Percentiles rank a stretch among this genome's conserved stretches.
Evolutionary conservation across 2,329 filamentous ascomycete genomes (phyloP).

Genomic region (Aspergillus fischeri): DNA sequence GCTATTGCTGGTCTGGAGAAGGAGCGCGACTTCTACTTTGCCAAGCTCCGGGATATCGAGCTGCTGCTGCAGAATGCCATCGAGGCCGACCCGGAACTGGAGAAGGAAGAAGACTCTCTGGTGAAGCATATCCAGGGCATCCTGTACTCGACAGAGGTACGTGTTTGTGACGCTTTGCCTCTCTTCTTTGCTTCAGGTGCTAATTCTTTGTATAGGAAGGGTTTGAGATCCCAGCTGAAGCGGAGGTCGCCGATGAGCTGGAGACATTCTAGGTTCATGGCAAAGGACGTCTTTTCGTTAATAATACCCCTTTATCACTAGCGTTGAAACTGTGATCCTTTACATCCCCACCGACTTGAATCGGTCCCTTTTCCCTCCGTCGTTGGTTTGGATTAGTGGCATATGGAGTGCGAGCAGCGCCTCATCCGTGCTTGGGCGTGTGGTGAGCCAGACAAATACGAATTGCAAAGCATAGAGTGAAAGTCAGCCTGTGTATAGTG

Average conservation of each 20-base stretch:
- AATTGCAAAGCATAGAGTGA: neutral
- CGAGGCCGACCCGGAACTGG: conserved; percentile 86
- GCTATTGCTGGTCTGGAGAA: conserved; percentile 92
- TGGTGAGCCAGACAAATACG: neutral
- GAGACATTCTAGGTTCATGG: conserved; percentile 26
- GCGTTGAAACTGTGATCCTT: conserved; percentile 14
- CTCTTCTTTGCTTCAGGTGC: neutral
- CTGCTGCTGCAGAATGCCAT: conserved; percentile 87
- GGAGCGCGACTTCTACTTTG: conserved; percentile 98
- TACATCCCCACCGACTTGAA: conserved; percentile 1
- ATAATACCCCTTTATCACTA: conserved; percentile 25
- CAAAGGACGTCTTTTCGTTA: conserved; percentile 14
- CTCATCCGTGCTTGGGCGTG: neutral
- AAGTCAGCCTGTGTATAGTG: neutral
- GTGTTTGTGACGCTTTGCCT: conserved; percentile 3
- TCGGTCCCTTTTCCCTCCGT: neutral
- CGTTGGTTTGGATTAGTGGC: neutral
- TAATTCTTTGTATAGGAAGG: conserved; percentile 22
- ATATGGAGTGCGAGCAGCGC: neutral
- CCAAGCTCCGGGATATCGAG: conserved; percentile 96
- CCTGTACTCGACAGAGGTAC: conserved; percentile 88
- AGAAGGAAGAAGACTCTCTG: conserved; percentile 87
- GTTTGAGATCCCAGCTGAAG: conserved; percentile 30
- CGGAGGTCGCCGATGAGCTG: conserved; percentile 25
- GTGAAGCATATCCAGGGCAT: conserved; percentile 96